Percentiles rank a stretch among this genome's conserved stretches.
Evolutionary conservation across 306 rosid genomes (phyloP).

Genomic region (Glycine tomentella): DNA sequence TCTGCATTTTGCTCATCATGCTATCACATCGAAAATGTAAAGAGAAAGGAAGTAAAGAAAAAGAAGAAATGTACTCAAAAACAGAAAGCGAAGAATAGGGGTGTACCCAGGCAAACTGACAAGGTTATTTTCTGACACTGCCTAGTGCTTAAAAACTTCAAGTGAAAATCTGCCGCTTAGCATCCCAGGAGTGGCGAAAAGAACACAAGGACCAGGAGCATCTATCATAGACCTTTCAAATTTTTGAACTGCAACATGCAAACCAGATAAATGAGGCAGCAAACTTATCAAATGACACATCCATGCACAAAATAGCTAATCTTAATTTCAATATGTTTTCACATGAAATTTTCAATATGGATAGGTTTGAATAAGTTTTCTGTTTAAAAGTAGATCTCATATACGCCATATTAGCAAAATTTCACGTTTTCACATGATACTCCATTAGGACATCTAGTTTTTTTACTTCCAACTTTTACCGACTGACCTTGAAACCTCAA

Average conservation of each 20-base stretch:
- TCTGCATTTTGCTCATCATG: slow-evolving; percentile 21
- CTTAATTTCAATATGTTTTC: slow-evolving; percentile 11
- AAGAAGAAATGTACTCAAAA: not conserved
- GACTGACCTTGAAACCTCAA: no score
- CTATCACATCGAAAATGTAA: slow-evolving; percentile 22
- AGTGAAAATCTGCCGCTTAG: slow-evolving; percentile 89
- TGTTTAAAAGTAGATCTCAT: not conserved
- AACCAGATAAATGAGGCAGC: slow-evolving; percentile 43
- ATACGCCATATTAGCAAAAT: not conserved
- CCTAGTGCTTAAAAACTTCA: slow-evolving; percentile 94
- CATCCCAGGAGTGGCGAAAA: slow-evolving; percentile 99
- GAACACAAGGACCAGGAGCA: slow-evolving; percentile 96
- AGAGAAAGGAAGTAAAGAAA: slow-evolving; percentile 4
- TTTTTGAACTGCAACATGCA: slow-evolving; percentile 71
- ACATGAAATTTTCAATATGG: slow-evolving; percentile 4
- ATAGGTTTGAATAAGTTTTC: slow-evolving; percentile 8
- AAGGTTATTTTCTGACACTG: slow-evolving; percentile 84
- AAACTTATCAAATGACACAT: slow-evolving; percentile 27
- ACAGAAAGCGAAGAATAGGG: slow-evolving; percentile 1
- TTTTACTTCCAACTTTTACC: no score
- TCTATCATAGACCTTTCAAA: slow-evolving; percentile 84
- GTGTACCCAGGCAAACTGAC: slow-evolving; percentile 82
- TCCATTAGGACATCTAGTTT: not conserved
- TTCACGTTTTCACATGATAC: slow-evolving; percentile 17
- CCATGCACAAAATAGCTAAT: slow-evolving; percentile 26